Conservation (phyloP, 257 asterid genomes). For the Gentiana dahurica region DNA sequence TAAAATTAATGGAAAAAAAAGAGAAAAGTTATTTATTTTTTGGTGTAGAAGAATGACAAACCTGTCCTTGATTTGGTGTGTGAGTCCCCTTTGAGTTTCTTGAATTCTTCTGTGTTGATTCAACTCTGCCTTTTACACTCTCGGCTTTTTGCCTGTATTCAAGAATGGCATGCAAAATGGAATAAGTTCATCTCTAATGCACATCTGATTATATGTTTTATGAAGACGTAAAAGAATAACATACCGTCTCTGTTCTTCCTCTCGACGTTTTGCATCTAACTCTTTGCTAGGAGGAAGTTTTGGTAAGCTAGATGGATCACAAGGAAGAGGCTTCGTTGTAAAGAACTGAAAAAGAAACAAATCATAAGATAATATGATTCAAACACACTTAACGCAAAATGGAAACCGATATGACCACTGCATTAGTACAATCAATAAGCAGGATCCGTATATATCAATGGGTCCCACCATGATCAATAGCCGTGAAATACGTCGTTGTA, state of each 20-base stretch:
- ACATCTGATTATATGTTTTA: no score
- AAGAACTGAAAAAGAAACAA: slow-evolving; percentile 29
- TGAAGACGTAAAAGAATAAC: neutral
- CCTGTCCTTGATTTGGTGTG: slow-evolving; percentile 30
- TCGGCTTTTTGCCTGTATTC: slow-evolving; percentile 29
- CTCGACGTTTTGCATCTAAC: slow-evolving; percentile 33
- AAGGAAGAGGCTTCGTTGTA: slow-evolving; percentile 35
- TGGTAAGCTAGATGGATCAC: slow-evolving; percentile 41
- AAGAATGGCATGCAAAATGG: neutral
- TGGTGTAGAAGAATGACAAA: slow-evolving; percentile 9
- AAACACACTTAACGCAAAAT: no score
- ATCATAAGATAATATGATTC: neutral
- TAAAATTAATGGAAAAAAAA: neutral
- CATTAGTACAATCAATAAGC: no score
- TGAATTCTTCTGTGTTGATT: slow-evolving; percentile 15
- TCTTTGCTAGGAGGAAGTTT: slow-evolving; percentile 48
- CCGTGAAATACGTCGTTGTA: no score
- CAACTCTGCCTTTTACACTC: slow-evolving; percentile 23
- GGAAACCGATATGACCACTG: no score
- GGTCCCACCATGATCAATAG: neutral
- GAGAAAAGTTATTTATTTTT: neutral
- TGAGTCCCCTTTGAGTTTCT: slow-evolving; percentile 14
- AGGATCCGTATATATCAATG: no score
- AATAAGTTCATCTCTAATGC: no score
- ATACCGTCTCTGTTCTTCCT: slow-evolving; percentile 41